Evolutionary conservation across 2,329 filamentous ascomycete genomes (phyloP).

Genomic region (Phaeosphaeria sp.): DNA sequence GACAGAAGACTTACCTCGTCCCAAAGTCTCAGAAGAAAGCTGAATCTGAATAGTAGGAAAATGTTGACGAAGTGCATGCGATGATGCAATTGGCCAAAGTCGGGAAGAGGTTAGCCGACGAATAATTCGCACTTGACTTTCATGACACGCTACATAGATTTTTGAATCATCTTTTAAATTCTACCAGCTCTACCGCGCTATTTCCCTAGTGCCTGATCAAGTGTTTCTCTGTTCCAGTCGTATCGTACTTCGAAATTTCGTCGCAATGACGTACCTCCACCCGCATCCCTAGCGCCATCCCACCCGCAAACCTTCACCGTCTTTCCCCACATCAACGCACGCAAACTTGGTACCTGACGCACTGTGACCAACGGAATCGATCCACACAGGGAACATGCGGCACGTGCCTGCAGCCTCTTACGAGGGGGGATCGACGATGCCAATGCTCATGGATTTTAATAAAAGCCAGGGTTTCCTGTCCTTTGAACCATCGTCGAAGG

Average conservation of each 20-base stretch:
- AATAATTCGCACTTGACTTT: too few species aligned
- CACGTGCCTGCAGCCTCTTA: slow-evolving; percentile 1
- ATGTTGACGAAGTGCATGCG: neutral
- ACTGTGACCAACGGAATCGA: slow-evolving; percentile 1
- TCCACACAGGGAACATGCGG: slow-evolving; percentile 1
- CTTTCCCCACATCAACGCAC: neutral
- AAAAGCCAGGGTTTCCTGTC: neutral
- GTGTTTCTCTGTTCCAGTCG: too few species aligned
- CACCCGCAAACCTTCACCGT: neutral
- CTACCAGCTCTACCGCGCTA: too few species aligned
- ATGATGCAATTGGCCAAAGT: neutral
- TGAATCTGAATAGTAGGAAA: too few species aligned
- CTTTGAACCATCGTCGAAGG: too few species aligned
- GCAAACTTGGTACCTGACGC: neutral
- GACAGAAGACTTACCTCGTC: too few species aligned
- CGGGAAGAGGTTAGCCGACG: too few species aligned
- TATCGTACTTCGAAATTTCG: neutral
- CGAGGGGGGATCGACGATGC: slow-evolving; percentile 1
- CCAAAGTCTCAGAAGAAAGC: too few species aligned
- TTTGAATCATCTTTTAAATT: too few species aligned
- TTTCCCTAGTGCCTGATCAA: too few species aligned
- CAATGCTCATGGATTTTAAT: neutral
- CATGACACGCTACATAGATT: too few species aligned
- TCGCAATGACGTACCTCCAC: neutral
- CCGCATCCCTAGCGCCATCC: neutral